Base-by-base conservation (phyloP, 768 basidiomycete species). In the Rhodotorula diobovata region DNA sequence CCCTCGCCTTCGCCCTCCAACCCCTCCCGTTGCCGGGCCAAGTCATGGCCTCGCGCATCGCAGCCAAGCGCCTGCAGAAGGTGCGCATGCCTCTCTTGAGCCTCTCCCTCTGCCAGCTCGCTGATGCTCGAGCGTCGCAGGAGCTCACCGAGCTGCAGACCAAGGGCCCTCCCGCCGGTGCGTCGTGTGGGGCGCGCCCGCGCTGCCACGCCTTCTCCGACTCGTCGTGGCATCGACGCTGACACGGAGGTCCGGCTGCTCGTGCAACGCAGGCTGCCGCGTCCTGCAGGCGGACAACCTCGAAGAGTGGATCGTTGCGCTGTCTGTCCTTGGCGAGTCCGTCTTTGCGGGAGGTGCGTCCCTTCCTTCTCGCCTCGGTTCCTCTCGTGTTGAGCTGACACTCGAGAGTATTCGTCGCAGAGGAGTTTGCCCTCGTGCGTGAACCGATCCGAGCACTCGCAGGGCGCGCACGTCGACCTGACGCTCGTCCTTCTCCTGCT, bases 271-370 rank as follows among this genome's bases (percentile, higher is more conserved):
- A 85, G 82, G 67, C 84, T 93, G 35, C 77, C 90, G 53, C 84
- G 85, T 73, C 45, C 45, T 69, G 5, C 60, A 67, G 63, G 90
- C 90, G 9, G 89, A 91, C 63, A 87, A 92, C 81, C 88, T 91
- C 76, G 81, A 84, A 73, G 87, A 84, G 39, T 93, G 91, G 91
- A 80, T 83, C 76, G 87, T 93, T 78, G 85, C 87, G 6, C 86
- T 93, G 77, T 87, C 90, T 79, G 88, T 93, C 63, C 85, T 91
- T 83, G 92, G 92, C 34, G 89, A 93, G 66, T 89, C 87, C 54
- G 79, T 89, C 72, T 94, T 90, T 82, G 79, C 86, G 83, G 91
- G 88, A 76, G 64, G 81, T 76, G 56, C n/a, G 67, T 41, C 28
- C n/a, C n/a, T n/a, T n/a, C n/a, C n/a, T n/a, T n/a, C 6, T 32